Evolutionary conservation across 495 filamentous ascomycete species (phyloP).

Genomic region (Aspergillus cavernicola): DNA sequence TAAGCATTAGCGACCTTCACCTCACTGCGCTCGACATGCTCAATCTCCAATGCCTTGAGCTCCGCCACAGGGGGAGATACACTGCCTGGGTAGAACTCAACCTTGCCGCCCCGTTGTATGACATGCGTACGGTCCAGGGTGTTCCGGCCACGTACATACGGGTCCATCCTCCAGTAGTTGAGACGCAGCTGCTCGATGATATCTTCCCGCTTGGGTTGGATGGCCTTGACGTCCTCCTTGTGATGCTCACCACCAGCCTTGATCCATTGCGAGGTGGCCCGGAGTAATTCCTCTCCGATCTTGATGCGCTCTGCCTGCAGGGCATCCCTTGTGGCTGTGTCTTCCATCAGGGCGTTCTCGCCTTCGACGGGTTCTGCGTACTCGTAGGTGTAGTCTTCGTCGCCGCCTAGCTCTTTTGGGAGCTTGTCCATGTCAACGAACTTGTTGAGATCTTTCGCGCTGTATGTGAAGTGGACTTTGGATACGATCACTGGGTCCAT

Average conservation of each 20-base stretch:
- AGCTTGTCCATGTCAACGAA: constrained; percentile 70
- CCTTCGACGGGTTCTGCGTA: constrained; percentile 71
- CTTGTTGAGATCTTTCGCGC: constrained; percentile 65
- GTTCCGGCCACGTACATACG: constrained; percentile 66
- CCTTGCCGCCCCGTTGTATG: constrained; percentile 56
- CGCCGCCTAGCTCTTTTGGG: constrained; percentile 71
- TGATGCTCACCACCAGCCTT: constrained; percentile 38
- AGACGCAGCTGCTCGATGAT: constrained; percentile 59
- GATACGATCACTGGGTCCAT: constrained; percentile 91
- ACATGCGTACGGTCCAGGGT: constrained; percentile 68
- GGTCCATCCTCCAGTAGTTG: constrained; percentile 82
- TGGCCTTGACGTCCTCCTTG: constrained; percentile 27
- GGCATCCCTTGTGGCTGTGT: constrained; percentile 55
- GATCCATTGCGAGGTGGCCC: constrained; percentile 67
- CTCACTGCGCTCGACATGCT: constrained; percentile 26
- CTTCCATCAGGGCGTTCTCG: constrained; percentile 70
- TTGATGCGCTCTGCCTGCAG: constrained; percentile 54
- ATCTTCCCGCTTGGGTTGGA: constrained; percentile 53
- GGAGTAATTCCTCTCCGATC: constrained; percentile 65
- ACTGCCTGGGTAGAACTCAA: constrained; percentile 58
- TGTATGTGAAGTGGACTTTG: constrained; percentile 91
- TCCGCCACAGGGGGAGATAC: constrained; percentile 16
- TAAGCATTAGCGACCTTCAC: constrained; percentile 12
- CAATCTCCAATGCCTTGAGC: constrained; percentile 25
- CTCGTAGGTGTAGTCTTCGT: constrained; percentile 74